phyloP scores from a whole-genome alignment of 169 alveolate genomes.

The Plasmodium yoelii region DNA sequence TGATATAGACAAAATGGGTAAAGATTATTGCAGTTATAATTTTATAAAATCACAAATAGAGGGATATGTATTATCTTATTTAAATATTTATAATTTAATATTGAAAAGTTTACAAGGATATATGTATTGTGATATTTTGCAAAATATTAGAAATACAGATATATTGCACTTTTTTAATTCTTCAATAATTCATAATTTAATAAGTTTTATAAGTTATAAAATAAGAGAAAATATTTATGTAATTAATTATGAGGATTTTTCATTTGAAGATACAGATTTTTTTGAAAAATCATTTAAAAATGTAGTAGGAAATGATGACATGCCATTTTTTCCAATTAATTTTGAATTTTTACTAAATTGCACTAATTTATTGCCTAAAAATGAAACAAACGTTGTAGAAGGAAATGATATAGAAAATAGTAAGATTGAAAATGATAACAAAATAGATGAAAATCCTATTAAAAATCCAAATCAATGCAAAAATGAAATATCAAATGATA shows the following conservation, averaged over 20 bases:
- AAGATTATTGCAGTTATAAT: background rate
- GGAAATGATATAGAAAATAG: background rate
- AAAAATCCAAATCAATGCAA: background rate
- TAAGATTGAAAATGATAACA: background rate
- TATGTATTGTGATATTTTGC: conserved; percentile 10
- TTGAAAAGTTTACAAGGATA: conserved; percentile 41
- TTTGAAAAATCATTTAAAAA: conserved; percentile 27
- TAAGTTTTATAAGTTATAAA: conserved; percentile 39
- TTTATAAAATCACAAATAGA: conserved; percentile 11
- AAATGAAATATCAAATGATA: background rate
- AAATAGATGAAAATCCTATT: background rate
- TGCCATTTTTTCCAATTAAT: conserved; percentile 34
- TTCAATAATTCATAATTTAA: conserved; percentile 57
- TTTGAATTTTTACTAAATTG: conserved; percentile 43
- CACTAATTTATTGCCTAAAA: conserved; percentile 4
- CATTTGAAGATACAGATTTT: conserved; percentile 18
- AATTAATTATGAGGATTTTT: conserved; percentile 54
- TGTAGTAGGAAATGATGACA: conserved; percentile 3
- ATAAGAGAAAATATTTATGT: conserved; percentile 15
- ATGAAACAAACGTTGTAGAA: background rate
- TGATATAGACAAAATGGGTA: conserved; percentile 12
- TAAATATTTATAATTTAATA: conserved; percentile 38
- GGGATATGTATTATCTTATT: conserved; percentile 8
- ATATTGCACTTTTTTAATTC: conserved; percentile 60
- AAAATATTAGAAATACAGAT: conserved; percentile 22